phyloP scores from a whole-genome alignment of 768 basidiomycete genomes.

The Naematelia encephala region DNA sequence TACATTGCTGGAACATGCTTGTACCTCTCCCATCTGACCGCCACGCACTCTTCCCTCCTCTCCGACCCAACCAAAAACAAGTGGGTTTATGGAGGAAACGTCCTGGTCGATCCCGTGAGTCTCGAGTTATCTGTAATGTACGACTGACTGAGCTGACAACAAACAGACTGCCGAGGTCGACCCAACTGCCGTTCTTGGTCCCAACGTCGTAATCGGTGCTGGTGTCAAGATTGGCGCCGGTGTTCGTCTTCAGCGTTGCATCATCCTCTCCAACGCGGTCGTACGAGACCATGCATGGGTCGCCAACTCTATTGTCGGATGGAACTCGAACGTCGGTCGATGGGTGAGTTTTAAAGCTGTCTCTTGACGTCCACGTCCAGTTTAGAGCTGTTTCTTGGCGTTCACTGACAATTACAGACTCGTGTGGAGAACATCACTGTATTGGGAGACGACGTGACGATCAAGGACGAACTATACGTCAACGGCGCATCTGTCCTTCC shows the following conservation, averaged over 20 bases:
- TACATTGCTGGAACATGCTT: slow-evolving; percentile 53
- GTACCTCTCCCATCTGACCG: slow-evolving; percentile 54
- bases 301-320: slow-evolving; percentile 54
- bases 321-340: slow-evolving; percentile 52
- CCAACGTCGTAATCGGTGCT: slow-evolving; percentile 55
- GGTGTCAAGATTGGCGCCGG: slow-evolving; percentile 54
- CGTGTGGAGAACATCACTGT: slow-evolving; percentile 54
- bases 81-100: slow-evolving; percentile 55
- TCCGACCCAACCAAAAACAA: slow-evolving; percentile 53
- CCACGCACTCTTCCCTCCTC: slow-evolving; percentile 50
- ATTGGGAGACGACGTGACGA: slow-evolving; percentile 55
- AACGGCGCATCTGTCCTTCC: slow-evolving; percentile 53
- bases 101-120: slow-evolving; percentile 54
- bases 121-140: neutral
- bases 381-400: neutral
- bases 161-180: slow-evolving; percentile 50
- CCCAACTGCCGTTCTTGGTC: slow-evolving; percentile 53
- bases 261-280: slow-evolving; percentile 53
- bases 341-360: slow-evolving; percentile 40
- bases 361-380: neutral
- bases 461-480: slow-evolving; percentile 56
- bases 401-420: slow-evolving; percentile 31
- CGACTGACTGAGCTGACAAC: neutral
- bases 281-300: slow-evolving; percentile 56
- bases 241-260: slow-evolving; percentile 55